Evolutionary conservation across 225 moss, liverwort and hornwort genomes (phyloP).

Genomic region (Bryoerythrophyllum caledonicum): DNA sequence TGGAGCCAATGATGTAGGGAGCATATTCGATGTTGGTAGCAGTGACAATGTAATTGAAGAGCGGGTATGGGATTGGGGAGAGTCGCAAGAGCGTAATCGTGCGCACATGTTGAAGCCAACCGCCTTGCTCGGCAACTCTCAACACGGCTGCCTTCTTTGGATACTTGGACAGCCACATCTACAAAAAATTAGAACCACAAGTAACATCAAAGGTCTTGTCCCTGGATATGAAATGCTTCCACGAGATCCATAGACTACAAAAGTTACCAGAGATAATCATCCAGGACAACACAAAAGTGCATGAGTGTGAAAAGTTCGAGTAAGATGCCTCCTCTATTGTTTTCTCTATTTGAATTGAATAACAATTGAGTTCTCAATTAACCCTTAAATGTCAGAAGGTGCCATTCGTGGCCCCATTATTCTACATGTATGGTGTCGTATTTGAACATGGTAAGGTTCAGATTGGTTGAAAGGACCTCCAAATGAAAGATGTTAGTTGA

Average conservation of each 20-base stretch:
- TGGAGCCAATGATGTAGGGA: slow-evolving; percentile 86
- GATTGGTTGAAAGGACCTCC: no score
- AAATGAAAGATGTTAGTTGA: no score
- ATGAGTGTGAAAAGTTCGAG: no score
- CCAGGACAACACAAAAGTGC: neutral
- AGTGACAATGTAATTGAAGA: slow-evolving; percentile 90
- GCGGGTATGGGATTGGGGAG: slow-evolving; percentile 88
- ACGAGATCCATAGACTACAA: neutral
- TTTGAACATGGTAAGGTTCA: no score
- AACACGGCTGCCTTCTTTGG: slow-evolving; percentile 91
- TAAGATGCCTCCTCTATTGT: no score
- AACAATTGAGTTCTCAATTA: no score
- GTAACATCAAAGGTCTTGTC: slow-evolving; percentile 2
- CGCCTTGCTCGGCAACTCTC: slow-evolving; percentile 88
- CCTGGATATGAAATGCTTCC: neutral
- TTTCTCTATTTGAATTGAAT: no score
- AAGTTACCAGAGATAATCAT: neutral
- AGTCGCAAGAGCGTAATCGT: slow-evolving; percentile 78
- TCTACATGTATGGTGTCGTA: no score
- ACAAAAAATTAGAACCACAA: slow-evolving; percentile 5
- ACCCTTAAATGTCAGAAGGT: no score
- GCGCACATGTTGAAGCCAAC: slow-evolving; percentile 73
- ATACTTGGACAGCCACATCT: slow-evolving; percentile 75
- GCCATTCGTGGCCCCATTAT: no score
- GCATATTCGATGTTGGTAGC: slow-evolving; percentile 79